Conservation (phyloP, 1,139 yeast genomes). For the Yamadazyma sp. region DNA sequence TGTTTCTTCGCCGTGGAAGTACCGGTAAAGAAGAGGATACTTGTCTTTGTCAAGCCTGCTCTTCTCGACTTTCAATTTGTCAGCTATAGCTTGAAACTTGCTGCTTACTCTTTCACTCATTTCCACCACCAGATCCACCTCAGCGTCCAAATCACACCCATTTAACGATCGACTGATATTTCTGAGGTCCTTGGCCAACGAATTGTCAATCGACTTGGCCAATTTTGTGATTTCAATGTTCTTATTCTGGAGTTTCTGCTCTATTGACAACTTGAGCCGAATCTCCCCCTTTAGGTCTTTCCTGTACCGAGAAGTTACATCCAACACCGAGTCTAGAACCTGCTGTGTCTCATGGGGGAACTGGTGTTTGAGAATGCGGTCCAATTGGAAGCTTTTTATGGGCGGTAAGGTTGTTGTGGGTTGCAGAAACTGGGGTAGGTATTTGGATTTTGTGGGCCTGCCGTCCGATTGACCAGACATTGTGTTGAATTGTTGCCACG, state of each 20-base stretch:
- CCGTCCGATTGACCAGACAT: too few species aligned
- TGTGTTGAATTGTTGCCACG: too few species aligned
- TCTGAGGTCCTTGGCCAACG: conserved; percentile 20
- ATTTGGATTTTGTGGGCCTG: background rate
- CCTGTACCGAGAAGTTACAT: conserved; percentile 38
- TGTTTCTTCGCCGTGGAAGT: conserved; percentile 1
- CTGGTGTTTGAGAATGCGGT: conserved; percentile 32
- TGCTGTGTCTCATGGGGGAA: conserved; percentile 33
- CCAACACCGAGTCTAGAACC: conserved; percentile 31
- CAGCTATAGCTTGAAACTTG: conserved; percentile 14
- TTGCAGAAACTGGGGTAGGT: background rate
- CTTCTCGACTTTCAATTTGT: conserved; percentile 8
- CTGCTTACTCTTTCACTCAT: conserved; percentile 14
- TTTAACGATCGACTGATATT: conserved; percentile 22
- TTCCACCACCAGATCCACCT: conserved; percentile 17
- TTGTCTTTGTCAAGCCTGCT: conserved; percentile 3
- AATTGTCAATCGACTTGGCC: conserved; percentile 23
- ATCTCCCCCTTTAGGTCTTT: conserved; percentile 41
- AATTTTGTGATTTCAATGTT: conserved; percentile 33
- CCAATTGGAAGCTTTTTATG: conserved; percentile 39
- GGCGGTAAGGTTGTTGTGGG: conserved; percentile 26
- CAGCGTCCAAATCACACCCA: conserved; percentile 15
- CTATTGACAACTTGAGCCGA: conserved; percentile 32
- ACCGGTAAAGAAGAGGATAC: conserved; percentile 2
- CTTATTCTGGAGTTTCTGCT: conserved; percentile 38